Conservation (phyloP, 2,329 filamentous ascomycete species). For the Mycosphaerella arachidis region DNA sequence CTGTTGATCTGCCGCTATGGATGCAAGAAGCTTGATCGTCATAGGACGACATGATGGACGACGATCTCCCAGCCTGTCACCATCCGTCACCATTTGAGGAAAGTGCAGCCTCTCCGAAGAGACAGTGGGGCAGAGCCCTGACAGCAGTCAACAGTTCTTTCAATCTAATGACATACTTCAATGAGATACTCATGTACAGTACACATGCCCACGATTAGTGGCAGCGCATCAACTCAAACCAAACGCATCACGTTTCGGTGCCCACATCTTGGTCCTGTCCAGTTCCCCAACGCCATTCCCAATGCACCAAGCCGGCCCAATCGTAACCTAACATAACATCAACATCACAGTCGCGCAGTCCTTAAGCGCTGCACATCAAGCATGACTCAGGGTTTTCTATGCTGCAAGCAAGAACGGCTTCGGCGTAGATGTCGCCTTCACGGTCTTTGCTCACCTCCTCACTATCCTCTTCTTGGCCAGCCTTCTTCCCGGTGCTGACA, state of each 20-base stretch:
- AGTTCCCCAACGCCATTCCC: conserved; percentile 12
- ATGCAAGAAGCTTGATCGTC: too few species aligned
- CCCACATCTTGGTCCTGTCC: conserved; percentile 7
- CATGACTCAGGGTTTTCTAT: conserved; percentile 96
- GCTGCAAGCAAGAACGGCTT: conserved; percentile 86
- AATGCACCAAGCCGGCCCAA: conserved; percentile 9
- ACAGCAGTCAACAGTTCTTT: neutral
- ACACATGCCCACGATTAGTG: conserved; percentile 24
- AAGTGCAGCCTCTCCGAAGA: neutral
- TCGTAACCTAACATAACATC: conserved; percentile 9
- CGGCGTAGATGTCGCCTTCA: conserved; percentile 91
- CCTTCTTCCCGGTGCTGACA: conserved; percentile 41
- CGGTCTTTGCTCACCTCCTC: conserved; percentile 67
- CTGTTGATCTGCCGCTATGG: too few species aligned
- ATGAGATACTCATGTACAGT: conserved; percentile 19
- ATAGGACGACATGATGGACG: neutral
- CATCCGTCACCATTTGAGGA: neutral
- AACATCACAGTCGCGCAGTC: neutral
- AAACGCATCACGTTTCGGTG: neutral
- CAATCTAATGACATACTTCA: neutral
- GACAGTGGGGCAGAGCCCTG: neutral
- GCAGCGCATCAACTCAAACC: conserved; percentile 14
- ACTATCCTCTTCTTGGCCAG: conserved; percentile 68
- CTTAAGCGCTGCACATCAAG: conserved; percentile 90
- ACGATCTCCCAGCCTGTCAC: neutral